Conservation (phyloP, 768 basidiomycete genomes). For the Leccinum fibrillosum region DNA sequence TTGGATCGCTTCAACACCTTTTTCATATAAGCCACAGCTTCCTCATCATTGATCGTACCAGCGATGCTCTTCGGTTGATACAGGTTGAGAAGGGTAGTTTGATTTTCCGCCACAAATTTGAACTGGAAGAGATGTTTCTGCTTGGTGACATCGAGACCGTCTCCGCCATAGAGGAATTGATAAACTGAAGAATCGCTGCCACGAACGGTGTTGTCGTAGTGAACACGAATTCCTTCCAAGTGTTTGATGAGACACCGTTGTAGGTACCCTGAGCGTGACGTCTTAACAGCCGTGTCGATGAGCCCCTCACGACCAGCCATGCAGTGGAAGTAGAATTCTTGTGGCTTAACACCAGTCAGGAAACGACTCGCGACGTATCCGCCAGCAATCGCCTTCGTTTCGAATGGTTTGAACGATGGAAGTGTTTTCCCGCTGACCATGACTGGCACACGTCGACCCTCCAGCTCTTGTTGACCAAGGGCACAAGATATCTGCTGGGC, state of each 20-base stretch:
- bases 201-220: slow-evolving; percentile 97
- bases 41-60: slow-evolving; percentile 59
- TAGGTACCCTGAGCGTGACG: slow-evolving; percentile 95
- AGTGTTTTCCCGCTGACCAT: slow-evolving; percentile 99
- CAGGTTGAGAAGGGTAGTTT: slow-evolving; percentile 69
- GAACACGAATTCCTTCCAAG: slow-evolving; percentile 91
- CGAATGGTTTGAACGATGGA: slow-evolving; percentile 94
- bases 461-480: slow-evolving; percentile 95
- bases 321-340: slow-evolving; percentile 99
- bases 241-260: slow-evolving; percentile 99
- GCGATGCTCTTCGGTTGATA: slow-evolving; percentile 59
- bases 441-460: slow-evolving; percentile 96
- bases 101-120: slow-evolving; percentile 89
- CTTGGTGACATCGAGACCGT: slow-evolving; percentile 93
- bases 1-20: slow-evolving; percentile 76
- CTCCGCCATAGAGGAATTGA: slow-evolving; percentile 97
- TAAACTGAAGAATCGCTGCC: slow-evolving; percentile 91
- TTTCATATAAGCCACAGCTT: slow-evolving; percentile 82
- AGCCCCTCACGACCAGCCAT: slow-evolving; percentile 99
- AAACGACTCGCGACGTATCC: slow-evolving; percentile 98
- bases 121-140: slow-evolving; percentile 95
- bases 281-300: slow-evolving; percentile 99
- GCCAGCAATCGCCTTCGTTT: slow-evolving; percentile 97
- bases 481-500: slow-evolving; percentile 98
- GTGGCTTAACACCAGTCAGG: slow-evolving; percentile 95